Percentiles rank a stretch among this genome's conserved stretches.
phyloP scores from a whole-genome alignment of 495 filamentous ascomycete genomes.

The Penicillium daleae region DNA sequence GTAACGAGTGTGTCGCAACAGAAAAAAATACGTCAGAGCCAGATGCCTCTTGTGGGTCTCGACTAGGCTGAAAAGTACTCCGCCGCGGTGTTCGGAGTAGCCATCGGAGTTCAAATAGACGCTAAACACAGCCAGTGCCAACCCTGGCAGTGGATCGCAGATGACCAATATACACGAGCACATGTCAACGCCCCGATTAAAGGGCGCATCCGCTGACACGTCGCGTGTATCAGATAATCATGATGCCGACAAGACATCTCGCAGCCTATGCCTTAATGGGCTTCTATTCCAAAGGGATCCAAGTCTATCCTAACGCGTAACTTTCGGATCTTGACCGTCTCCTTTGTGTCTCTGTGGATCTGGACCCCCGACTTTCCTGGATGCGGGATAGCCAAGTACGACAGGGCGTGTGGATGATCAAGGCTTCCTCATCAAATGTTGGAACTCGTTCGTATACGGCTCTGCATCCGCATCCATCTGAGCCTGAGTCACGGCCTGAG shows the following conservation, averaged over 20 bases:
- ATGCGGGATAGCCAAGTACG: neutral
- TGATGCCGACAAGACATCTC: neutral
- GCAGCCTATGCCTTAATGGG: neutral
- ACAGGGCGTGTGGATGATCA: slow-evolving; percentile 4
- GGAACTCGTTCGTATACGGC: neutral
- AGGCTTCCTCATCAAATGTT: neutral
- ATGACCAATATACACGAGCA: slow-evolving; percentile 7
- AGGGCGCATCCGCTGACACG: slow-evolving; percentile 5
- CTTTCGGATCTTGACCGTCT: slow-evolving; percentile 7
- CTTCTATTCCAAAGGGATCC: neutral
- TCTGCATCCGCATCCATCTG: neutral
- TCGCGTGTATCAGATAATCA: neutral
- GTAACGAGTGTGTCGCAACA: neutral
- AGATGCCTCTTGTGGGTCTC: slow-evolving; percentile 5
- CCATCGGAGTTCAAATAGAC: slow-evolving; percentile 4
- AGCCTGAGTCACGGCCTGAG: slow-evolving; percentile 1
- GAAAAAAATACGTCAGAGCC: slow-evolving; percentile 26
- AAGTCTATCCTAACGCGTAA: neutral
- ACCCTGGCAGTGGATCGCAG: slow-evolving; percentile 1
- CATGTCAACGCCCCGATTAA: neutral
- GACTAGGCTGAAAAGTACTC: neutral
- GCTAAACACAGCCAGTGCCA: neutral
- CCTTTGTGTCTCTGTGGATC: neutral
- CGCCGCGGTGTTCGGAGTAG: slow-evolving; percentile 16
- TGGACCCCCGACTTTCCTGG: neutral